A percentile compares a stretch with the other conserved stretches of the same genome.
Conservation (phyloP, 257 asterid species). For the Solanum neorickii region DNA sequence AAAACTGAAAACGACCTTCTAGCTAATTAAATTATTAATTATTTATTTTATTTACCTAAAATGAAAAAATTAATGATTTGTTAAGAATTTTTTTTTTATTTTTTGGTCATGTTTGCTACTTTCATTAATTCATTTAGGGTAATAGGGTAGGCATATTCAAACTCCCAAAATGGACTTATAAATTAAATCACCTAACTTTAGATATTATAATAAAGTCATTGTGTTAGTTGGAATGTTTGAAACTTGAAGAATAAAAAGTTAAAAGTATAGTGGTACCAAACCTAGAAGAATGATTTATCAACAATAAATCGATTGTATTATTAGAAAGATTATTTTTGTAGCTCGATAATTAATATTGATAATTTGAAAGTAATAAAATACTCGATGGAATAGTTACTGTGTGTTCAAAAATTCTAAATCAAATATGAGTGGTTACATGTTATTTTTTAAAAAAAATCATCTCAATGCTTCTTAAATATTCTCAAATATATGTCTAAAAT, state of each 20-base stretch:
- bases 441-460: not conserved
- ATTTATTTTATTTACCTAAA: not conserved
- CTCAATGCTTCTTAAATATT: too few species aligned
- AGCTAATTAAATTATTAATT: not conserved
- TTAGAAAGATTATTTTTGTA: not conserved
- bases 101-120: not conserved
- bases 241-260: not conserved
- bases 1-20: not conserved
- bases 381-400: not conserved
- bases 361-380: not conserved
- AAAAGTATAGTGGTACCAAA: not conserved
- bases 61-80: not conserved
- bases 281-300: not conserved
- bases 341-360: not conserved
- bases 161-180: not conserved
- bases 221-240: not conserved
- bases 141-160: not conserved
- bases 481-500: too few species aligned
- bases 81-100: not conserved
- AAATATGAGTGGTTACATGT: not conserved
- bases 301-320: not conserved
- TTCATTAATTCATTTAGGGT: not conserved
- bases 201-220: not conserved
- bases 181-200: not conserved
- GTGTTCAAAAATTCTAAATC: not conserved